Conservation (phyloP, 2,329 filamentous ascomycete genomes). For the Rhexocercosporidium sp. region DNA sequence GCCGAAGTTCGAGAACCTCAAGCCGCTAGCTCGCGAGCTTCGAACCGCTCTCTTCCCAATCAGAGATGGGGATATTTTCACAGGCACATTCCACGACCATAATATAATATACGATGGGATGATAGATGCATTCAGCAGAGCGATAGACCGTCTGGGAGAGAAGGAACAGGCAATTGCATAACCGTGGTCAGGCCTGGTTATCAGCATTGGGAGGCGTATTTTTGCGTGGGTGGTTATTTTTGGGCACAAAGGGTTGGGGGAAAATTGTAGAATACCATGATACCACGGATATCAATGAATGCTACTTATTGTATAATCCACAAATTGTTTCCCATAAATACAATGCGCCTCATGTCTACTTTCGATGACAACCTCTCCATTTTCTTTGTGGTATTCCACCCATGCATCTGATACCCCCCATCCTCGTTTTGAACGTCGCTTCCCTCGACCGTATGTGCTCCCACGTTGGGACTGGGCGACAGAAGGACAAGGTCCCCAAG, state of each 20-base stretch:
- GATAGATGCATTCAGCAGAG: conserved; percentile 22
- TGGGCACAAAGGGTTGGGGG: neutral
- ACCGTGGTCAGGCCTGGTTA: neutral
- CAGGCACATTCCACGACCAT: conserved; percentile 21
- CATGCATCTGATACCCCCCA: conserved; percentile 11
- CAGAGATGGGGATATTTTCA: conserved; percentile 28
- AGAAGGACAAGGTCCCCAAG: conserved; percentile 7
- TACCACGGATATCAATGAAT: conserved; percentile 21
- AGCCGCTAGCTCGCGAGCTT: conserved; percentile 18
- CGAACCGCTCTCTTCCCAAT: conserved; percentile 40
- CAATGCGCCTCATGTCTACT: conserved; percentile 21
- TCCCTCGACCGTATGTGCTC: conserved; percentile 2
- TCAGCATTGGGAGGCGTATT: neutral
- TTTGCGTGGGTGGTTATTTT: no score
- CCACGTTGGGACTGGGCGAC: neutral
- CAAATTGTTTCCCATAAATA: conserved; percentile 22
- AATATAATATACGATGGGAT: conserved; percentile 27
- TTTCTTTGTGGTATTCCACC: conserved; percentile 5
- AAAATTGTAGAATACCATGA: neutral
- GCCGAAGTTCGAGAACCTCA: conserved; percentile 29
- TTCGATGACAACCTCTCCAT: conserved; percentile 17
- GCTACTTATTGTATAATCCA: conserved; percentile 26
- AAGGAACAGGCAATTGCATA: conserved; percentile 1
- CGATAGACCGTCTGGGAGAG: conserved; percentile 11
- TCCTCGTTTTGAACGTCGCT: conserved; percentile 6